Conservation (phyloP, 495 filamentous ascomycete species). For the Trichocladium antarcticum region DNA sequence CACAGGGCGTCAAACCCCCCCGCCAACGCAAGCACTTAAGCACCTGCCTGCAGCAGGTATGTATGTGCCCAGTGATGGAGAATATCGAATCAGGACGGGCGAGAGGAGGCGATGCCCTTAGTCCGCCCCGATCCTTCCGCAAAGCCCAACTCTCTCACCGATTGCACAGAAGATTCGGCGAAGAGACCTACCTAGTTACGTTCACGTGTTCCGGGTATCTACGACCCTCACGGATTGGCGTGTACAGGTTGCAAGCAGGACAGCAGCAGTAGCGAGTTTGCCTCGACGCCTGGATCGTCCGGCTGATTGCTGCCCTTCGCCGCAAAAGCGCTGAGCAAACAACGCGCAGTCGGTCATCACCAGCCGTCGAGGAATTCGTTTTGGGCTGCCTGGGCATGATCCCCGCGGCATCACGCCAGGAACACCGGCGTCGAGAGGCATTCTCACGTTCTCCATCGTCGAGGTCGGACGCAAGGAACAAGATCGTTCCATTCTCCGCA, state of each 20-base stretch:
- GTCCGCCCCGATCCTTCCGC: neutral
- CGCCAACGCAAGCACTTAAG: constrained; percentile 22
- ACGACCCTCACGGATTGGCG: no score
- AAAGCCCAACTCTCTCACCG: no score
- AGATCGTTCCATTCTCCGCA: neutral
- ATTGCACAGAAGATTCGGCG: no score
- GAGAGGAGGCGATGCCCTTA: neutral
- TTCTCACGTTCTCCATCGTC: neutral
- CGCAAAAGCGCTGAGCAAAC: neutral
- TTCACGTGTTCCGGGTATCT: no score
- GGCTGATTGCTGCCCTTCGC: neutral
- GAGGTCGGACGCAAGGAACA: neutral
- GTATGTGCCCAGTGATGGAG: neutral
- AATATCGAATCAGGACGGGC: neutral
- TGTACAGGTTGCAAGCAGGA: no score
- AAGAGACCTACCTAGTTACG: no score
- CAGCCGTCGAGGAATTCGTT: no score
- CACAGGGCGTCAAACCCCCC: constrained; percentile 2
- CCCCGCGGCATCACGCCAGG: no score
- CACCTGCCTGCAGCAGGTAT: neutral
- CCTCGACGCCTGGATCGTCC: neutral
- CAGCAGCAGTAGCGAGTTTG: no score
- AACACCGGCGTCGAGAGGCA: neutral
- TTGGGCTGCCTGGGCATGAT: no score
- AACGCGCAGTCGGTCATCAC: neutral